A percentile compares a stretch with the other conserved stretches of the same genome.
Conservation (phyloP, 2,329 filamentous ascomycete species). For the Penicillium sp. region DNA sequence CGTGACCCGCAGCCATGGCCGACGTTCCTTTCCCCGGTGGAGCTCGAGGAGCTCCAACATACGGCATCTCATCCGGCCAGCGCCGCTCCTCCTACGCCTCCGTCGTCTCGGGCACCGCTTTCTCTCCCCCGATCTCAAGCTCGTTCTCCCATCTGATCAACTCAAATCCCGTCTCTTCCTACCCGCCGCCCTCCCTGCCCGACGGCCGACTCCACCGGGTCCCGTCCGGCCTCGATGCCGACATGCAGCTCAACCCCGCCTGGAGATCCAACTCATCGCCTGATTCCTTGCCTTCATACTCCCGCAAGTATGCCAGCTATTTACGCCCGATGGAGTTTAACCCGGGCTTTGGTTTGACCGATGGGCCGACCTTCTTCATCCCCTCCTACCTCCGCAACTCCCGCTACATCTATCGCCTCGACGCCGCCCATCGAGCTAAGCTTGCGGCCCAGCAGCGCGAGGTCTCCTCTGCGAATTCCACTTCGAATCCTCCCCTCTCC, state of each 20-base stretch:
- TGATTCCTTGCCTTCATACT: conserved; percentile 46
- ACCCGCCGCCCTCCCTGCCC: conserved; percentile 35
- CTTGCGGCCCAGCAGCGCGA: conserved; percentile 50
- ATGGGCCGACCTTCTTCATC: conserved; percentile 62
- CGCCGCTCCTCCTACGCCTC: conserved; percentile 63
- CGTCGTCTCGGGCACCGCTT: conserved; percentile 54
- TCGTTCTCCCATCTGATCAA: conserved; percentile 59
- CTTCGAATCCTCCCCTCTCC: conserved; percentile 41
- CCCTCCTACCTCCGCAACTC: conserved; percentile 81
- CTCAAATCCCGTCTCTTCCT: conserved; percentile 34
- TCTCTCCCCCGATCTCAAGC: conserved; percentile 40
- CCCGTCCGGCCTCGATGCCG: conserved; percentile 46
- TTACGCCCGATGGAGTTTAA: conserved; percentile 30
- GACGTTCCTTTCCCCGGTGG: conserved; percentile 45
- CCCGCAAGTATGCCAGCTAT: conserved; percentile 46
- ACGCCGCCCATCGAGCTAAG: conserved; percentile 66
- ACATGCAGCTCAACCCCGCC: conserved; percentile 49
- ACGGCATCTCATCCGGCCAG: conserved; percentile 42
- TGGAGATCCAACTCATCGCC: conserved; percentile 43
- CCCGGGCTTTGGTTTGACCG: conserved; percentile 27
- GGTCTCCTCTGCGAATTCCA: conserved; percentile 49
- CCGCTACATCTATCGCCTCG: conserved; percentile 72
- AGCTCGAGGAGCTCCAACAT: conserved; percentile 35
- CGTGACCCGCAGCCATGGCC: conserved; percentile 39
- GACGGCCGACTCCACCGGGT: conserved; percentile 35